Conservation (phyloP, 1,284 basidiomycete species). For the Cutaneotrichosporon cavernicola region DNA sequence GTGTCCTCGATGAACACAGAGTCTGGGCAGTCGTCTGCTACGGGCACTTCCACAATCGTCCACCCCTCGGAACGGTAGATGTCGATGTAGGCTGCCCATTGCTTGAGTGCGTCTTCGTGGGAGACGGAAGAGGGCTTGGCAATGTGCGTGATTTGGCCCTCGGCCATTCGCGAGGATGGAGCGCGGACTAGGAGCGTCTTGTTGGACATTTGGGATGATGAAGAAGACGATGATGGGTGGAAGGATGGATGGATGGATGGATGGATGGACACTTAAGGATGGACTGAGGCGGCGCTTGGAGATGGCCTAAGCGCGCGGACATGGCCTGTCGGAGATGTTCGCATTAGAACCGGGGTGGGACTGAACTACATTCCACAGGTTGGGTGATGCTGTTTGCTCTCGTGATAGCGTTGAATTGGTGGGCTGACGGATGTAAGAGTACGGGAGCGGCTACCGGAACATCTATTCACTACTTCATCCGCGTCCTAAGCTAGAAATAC, state of each 20-base stretch:
- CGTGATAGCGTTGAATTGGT: no score
- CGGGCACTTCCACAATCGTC: conserved; percentile 12
- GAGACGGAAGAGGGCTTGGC: conserved; percentile 3
- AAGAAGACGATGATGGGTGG: neutral
- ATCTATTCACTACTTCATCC: no score
- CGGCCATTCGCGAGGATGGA: conserved; percentile 12
- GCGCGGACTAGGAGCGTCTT: conserved; percentile 14
- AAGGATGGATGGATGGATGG: neutral
- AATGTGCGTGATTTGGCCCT: conserved; percentile 22
- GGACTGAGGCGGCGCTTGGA: no score
- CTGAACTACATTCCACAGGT: no score
- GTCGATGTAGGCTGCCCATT: conserved; percentile 12
- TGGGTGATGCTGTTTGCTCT: no score
- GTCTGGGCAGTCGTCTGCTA: conserved; percentile 16
- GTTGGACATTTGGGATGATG: neutral
- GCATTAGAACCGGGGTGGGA: no score
- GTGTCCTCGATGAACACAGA: conserved; percentile 19
- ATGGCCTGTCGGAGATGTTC: no score
- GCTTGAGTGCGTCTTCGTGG: conserved; percentile 1
- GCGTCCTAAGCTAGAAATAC: no score
- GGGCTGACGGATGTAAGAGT: no score
- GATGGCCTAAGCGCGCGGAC: no score
- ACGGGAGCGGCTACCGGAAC: no score
- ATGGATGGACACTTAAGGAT: no score
- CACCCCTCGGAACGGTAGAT: conserved; percentile 8